Evolutionary conservation across 78 protist species (phyloP), one percentile per base, ranked within the genome.

Genomic region (Neovahlkampfia damariscottae): DNA sequence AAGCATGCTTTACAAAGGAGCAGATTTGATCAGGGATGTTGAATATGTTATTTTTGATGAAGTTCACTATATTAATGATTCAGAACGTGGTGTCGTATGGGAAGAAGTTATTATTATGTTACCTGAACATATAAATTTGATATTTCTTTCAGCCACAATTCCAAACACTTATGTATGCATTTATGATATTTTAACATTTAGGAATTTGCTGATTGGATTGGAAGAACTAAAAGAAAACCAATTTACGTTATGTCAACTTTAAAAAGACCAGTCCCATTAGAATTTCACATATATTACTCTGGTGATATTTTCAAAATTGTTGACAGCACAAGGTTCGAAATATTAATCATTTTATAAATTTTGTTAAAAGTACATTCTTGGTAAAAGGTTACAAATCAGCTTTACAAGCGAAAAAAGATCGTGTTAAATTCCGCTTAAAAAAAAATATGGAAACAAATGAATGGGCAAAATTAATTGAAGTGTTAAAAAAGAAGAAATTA

Each of bases 41-140:
- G 95, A 79, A 69, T 91, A 90, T 93, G 97, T 95, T 7, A 89
- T 95, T 38, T 93, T 95, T 32, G 98, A 95, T 71, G 98, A 95
- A 72, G 92, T 94, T 34, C 93, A 89, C 82, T 91, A 91, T 82
- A 79, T 91, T 35, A 84, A 84, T 36, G 92, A 91, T 40, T 38
- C 84, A 30, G 91, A 89, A 78, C 85, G 98, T 30, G 98, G 98
- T 34, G 96, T 94, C 1, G 98, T 95, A 27, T 95, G 98, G 98
- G 98, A 95, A 40, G 98, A 95, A 71, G 84, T 77, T 5, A 88
- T 95, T 69, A 94, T 94, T 50, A 59, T 95, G 85, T 78, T 94
- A 27, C 97, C 98, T 1, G 81, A 34, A 0, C 67, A 82, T 37
- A 91, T 93, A 6, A 69, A 74, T n/a, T 35, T 91, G 39, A 79